phyloP scores from a whole-genome alignment of 2,329 filamentous ascomycete genomes.

The Venturia pyrina region DNA sequence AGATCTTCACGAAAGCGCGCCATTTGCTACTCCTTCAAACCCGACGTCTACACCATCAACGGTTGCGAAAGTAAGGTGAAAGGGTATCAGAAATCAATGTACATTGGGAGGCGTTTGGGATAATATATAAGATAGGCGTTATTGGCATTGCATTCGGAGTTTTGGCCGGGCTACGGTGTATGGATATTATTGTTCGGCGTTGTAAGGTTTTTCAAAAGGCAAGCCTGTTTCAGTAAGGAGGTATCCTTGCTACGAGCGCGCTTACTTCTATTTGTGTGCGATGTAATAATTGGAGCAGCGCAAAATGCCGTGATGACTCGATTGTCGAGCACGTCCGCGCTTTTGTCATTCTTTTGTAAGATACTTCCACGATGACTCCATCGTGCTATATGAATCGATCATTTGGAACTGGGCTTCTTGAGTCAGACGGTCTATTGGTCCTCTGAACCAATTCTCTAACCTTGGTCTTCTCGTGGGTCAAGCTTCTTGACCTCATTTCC shows the following conservation, averaged over 20 bases:
- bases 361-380: too few species aligned
- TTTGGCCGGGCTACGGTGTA: neutral
- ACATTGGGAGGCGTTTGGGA: too few species aligned
- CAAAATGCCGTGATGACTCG: neutral
- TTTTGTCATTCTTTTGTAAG: too few species aligned
- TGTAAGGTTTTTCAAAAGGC: neutral
- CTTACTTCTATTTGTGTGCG: neutral
- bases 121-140: neutral
- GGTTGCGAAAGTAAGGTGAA: neutral
- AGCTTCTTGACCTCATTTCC: too few species aligned
- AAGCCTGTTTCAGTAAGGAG: neutral
- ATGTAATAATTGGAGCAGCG: neutral
- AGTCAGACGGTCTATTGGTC: too few species aligned
- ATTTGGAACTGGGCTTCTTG: too few species aligned
- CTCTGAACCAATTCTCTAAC: too few species aligned
- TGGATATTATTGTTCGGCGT: neutral
- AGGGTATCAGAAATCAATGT: neutral
- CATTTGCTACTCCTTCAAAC: constrained; percentile 42
- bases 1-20: constrained; percentile 69
- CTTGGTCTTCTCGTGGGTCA: too few species aligned
- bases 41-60: neutral
- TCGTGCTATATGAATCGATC: too few species aligned
- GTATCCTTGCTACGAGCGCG: neutral
- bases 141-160: neutral
- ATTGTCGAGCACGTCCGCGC: too few species aligned